These are phyloP conservation scores for Podila epicladia DNA, from an alignment of 192 early-diverging fungal genomes.

Conservation along the genomic window DNA sequence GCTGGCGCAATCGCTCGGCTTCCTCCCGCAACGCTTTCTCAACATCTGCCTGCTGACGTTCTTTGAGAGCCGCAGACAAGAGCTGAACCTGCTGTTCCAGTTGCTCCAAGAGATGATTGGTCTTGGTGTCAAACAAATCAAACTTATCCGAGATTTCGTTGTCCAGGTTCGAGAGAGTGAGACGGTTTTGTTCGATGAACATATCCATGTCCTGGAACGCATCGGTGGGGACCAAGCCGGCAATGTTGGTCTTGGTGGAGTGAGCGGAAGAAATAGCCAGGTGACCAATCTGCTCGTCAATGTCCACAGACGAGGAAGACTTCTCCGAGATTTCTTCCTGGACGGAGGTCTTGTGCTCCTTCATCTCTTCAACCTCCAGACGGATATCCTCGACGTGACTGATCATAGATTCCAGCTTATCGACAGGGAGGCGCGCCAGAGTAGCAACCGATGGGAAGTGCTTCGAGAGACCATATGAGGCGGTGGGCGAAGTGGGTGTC, in stretches of 20 bases:
- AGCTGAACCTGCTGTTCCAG: constrained; percentile 12
- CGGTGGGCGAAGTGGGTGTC: constrained; percentile 1
- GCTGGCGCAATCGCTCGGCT: constrained; percentile 20
- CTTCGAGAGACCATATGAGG: neutral
- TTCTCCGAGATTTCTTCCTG: constrained; percentile 7
- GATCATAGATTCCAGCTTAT: neutral
- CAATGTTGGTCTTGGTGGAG: neutral
- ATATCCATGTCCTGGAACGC: constrained; percentile 9
- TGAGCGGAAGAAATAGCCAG: neutral
- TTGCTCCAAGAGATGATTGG: constrained; percentile 5
- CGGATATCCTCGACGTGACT: constrained; percentile 1
- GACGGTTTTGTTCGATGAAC: constrained; percentile 4
- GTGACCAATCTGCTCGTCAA: neutral
- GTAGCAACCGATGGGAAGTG: neutral
- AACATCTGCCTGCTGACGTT: constrained; percentile 24
- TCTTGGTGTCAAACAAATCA: constrained; percentile 20
- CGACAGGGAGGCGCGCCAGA: constrained; percentile 8
- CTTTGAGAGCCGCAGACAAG: constrained; percentile 16
- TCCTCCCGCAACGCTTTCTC: constrained; percentile 26
- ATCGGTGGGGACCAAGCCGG: neutral
- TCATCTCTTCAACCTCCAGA: constrained; percentile 22
- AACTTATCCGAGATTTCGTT: constrained; percentile 16
- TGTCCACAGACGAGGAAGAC: neutral
- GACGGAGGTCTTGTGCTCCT: constrained; percentile 15
- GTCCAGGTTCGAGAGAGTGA: constrained; percentile 18